These are phyloP conservation scores for Sclerotinia subarctica DNA, from an alignment of 2,329 filamentous ascomycete genomes.

Conservation along the genomic window DNA sequence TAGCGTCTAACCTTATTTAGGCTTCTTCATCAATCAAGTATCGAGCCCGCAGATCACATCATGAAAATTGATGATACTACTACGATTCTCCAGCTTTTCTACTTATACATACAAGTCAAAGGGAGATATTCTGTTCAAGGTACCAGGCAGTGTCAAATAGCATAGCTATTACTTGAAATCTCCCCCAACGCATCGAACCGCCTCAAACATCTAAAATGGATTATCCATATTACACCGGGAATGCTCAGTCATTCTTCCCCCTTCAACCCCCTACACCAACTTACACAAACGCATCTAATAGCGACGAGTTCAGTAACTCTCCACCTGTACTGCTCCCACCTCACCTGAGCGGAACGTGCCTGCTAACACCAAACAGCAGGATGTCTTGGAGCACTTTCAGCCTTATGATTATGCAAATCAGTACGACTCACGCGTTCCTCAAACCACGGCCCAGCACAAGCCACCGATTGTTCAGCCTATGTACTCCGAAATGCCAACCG, in stretches of 20 bases:
- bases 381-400: slow-evolving; percentile 36
- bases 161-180: neutral
- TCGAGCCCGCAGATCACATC: neutral
- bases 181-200: neutral
- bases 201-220: slow-evolving; percentile 45
- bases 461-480: slow-evolving; percentile 31
- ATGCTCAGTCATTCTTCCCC: slow-evolving; percentile 47
- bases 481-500: slow-evolving; percentile 29
- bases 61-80: neutral
- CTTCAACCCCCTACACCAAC: slow-evolving; percentile 43
- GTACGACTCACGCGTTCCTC: slow-evolving; percentile 24
- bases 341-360: neutral
- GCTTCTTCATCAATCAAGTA: neutral
- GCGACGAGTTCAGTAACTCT: slow-evolving; percentile 47
- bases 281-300: slow-evolving; percentile 40
- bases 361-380: slow-evolving; percentile 33
- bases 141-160: neutral
- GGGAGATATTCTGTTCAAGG: neutral
- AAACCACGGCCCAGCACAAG: slow-evolving; percentile 34
- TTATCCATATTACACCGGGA: slow-evolving; percentile 51
- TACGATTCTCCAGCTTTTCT: neutral
- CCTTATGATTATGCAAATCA: slow-evolving; percentile 35
- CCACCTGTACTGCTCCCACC: slow-evolving; percentile 39
- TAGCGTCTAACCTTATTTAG: slow-evolving; percentile 4
- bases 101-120: neutral